A percentile compares a stretch with the other conserved stretches of the same genome.
Conservation (phyloP, 176 grass and related monocot species). For the Raddia distichophylla region DNA sequence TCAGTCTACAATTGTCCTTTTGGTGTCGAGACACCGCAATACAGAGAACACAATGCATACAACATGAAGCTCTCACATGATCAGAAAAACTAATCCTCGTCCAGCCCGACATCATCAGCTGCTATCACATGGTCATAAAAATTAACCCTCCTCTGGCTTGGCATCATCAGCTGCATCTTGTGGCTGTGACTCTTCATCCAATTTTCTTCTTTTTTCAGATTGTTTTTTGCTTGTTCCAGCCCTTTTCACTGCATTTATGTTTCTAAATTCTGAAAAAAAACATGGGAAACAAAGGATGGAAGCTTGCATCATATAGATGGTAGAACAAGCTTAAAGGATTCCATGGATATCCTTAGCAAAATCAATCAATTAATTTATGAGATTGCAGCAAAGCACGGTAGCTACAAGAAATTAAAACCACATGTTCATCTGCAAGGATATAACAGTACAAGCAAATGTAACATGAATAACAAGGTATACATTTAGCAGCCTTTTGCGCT, state of each 20-base stretch:
- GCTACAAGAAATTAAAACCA: neutral
- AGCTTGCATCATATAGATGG: neutral
- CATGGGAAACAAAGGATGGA: neutral
- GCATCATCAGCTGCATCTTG: conserved; percentile 27
- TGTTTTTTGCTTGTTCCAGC: conserved; percentile 54
- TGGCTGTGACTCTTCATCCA: conserved; percentile 34
- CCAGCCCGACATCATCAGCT: neutral
- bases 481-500: neutral
- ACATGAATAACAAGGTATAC: neutral
- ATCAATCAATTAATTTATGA: neutral
- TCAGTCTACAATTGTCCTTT: neutral
- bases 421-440: neutral
- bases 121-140: neutral
- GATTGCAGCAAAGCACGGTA: neutral
- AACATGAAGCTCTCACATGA: neutral
- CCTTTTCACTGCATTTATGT: conserved; percentile 56
- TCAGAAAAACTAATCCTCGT: conserved; percentile 9
- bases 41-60: neutral
- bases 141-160: neutral
- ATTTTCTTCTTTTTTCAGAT: conserved; percentile 65
- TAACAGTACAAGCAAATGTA: neutral
- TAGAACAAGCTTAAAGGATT: neutral
- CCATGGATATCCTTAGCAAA: neutral
- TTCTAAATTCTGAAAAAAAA: conserved; percentile 63
- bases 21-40: neutral